phyloP scores from a whole-genome alignment of 2,329 filamentous ascomycete genomes.

The Cyphellophora europaea region DNA sequence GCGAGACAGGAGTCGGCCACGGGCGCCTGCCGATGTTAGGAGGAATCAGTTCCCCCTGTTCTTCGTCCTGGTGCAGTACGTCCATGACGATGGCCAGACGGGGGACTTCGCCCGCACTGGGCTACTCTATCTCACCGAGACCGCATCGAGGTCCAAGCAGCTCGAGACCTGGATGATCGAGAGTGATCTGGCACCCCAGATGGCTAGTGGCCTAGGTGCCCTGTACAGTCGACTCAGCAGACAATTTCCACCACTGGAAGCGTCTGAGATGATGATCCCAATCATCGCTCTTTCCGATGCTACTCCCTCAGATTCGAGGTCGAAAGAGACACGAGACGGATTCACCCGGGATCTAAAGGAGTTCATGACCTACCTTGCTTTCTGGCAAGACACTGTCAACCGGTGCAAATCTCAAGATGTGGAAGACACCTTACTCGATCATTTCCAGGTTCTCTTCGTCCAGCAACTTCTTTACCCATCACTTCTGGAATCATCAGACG shows the following conservation, averaged over 20 bases:
- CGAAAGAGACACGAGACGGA: constrained; percentile 63
- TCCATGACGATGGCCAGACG: constrained; percentile 87
- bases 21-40: constrained; percentile 64
- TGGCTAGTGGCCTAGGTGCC: constrained; percentile 89
- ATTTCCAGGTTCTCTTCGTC: constrained; percentile 93
- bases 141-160: constrained; percentile 69
- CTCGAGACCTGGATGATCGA: constrained; percentile 96
- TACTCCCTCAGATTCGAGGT: constrained; percentile 61
- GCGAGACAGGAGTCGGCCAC: constrained; percentile 27
- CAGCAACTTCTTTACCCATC: constrained; percentile 96
- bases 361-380: constrained; percentile 87
- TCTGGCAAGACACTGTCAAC: constrained; percentile 97
- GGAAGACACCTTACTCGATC: constrained; percentile 84
- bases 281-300: constrained; percentile 88
- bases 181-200: constrained; percentile 89
- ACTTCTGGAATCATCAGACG: constrained; percentile 89
- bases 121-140: constrained; percentile 89
- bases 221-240: constrained; percentile 60
- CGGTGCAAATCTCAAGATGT: constrained; percentile 89
- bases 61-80: constrained; percentile 91
- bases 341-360: constrained; percentile 84
- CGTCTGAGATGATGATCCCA: constrained; percentile 61
- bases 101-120: constrained; percentile 95
- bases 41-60: constrained; percentile 92
- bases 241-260: constrained; percentile 68